Base-by-base conservation (phyloP, 2,329 filamentous ascomycete species). In the Fusarium guadeloupense region DNA sequence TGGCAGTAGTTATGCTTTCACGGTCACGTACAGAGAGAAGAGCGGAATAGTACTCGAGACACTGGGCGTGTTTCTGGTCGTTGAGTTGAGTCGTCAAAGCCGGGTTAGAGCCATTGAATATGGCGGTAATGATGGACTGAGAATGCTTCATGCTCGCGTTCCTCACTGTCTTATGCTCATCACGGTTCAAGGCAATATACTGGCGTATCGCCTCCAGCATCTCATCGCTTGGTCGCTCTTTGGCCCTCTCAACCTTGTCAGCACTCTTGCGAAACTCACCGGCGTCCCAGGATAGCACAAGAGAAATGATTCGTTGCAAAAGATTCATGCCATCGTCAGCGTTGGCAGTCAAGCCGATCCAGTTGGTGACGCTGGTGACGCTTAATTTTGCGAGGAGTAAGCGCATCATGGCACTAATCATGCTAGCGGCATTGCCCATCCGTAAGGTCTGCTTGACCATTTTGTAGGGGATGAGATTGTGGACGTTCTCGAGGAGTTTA, bases 301-400 rank as follows among this genome's bases (percentile, higher is more conserved):
- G 83, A 1, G 86, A 89, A 19, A 94, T 87, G 60, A 95, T 93
- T 37, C 88, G 78, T 74, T 94, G 91, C 63, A 95, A 74, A 9
- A 94, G 73, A 70, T 93, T 95, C 89, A 92, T 91, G 40, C 91
- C 91, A 64, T 93, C 89, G 59, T 92, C 86, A 1, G 88, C 84
- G 40, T 85, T 86, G 40, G 85, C 83, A 1, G 89, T 93, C 33
- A 92, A 72, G 0, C 91, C 90, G 10, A 93, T 83, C 89, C 89
- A 94, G 71, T 93, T 93, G 5, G 91, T 92, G 44, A 94, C 76
- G 8, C 86, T 86, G 2, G 86, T 87, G 5, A 94, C 80, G 63
- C 89, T 90, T 52, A 93, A 78, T 75, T 95, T 95, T n/a, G 90
- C 87, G 13, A 95, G 80, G 14, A 93, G 80, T 14, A 94, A 77